These are phyloP conservation scores for Fraxinus cuspidata DNA, from an alignment of 257 asterid species.

Conservation along the genomic window DNA sequence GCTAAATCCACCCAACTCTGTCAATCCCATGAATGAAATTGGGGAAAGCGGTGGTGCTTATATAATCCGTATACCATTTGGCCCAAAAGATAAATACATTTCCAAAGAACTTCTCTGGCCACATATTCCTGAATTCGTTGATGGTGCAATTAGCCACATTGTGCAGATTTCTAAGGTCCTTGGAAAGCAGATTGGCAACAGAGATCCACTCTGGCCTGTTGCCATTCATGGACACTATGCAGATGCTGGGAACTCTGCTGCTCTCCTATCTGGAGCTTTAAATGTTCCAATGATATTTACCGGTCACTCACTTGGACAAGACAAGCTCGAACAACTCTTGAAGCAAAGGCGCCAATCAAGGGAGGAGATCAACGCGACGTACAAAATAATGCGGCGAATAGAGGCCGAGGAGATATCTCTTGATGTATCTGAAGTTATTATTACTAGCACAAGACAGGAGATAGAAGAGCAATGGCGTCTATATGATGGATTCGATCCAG, in stretches of 20 bases:
- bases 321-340: conserved; percentile 74
- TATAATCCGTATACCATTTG: conserved; percentile 74
- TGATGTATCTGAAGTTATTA: conserved; percentile 73
- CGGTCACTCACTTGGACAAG: conserved; percentile 81
- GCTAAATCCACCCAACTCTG: conserved; percentile 59
- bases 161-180: conserved; percentile 74
- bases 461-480: conserved; percentile 84
- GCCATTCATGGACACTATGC: conserved; percentile 82
- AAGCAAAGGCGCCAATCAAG: conserved; percentile 75
- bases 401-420: conserved; percentile 78
- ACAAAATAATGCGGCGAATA: conserved; percentile 82
- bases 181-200: conserved; percentile 63
- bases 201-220: conserved; percentile 73
- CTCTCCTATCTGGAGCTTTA: conserved; percentile 71
- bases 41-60: conserved; percentile 86
- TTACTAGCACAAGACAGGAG: conserved; percentile 80
- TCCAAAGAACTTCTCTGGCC: conserved; percentile 82
- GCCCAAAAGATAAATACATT: conserved; percentile 71
- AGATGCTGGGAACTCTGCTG: conserved; percentile 78
- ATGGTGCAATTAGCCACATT: conserved; percentile 69
- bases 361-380: conserved; percentile 68
- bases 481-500: conserved; percentile 79
- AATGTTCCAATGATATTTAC: conserved; percentile 78
- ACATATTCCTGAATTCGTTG: conserved; percentile 73
- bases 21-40: conserved; percentile 41